phyloP scores from a whole-genome alignment of 768 basidiomycete genomes.

The Amanita fuliginea region DNA sequence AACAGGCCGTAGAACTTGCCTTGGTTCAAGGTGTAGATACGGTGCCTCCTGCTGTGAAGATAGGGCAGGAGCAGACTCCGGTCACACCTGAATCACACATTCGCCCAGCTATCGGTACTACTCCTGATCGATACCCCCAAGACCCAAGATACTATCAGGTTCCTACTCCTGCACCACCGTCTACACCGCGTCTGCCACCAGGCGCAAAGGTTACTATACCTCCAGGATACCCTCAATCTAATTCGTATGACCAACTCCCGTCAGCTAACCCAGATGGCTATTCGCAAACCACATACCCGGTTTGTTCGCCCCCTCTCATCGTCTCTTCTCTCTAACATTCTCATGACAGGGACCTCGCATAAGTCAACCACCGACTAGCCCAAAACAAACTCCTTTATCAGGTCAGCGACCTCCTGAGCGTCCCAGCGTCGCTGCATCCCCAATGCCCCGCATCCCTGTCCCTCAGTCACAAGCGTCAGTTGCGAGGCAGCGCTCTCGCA shows the following conservation, averaged over 20 bases:
- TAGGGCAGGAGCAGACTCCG: constrained; percentile 23
- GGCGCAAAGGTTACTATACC: constrained; percentile 31
- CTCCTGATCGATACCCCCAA: constrained; percentile 27
- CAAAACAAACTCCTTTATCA: constrained; percentile 20
- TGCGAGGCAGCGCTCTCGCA: constrained; percentile 35
- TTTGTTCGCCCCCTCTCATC: constrained; percentile 10
- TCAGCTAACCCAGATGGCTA: constrained; percentile 17
- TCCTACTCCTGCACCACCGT: constrained; percentile 15
- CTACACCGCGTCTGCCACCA: constrained; percentile 26
- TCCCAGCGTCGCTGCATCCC: constrained; percentile 10
- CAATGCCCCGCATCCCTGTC: constrained; percentile 11
- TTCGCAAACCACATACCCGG: constrained; percentile 26
- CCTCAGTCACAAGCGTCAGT: constrained; percentile 23
- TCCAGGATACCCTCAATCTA: constrained; percentile 32
- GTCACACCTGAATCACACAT: constrained; percentile 24
- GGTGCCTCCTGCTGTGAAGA: constrained; percentile 23
- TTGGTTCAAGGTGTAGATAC: neutral
- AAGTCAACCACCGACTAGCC: constrained; percentile 1
- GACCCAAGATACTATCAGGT: constrained; percentile 30
- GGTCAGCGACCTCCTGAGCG: constrained; percentile 20
- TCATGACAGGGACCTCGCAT: constrained; percentile 13
- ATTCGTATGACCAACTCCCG: constrained; percentile 21
- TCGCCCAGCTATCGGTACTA: constrained; percentile 23
- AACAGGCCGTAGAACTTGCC: constrained; percentile 12
- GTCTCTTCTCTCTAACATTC: neutral